Evolutionary conservation across 163 green algal genomes (phyloP).

Genomic region (Scenedesmus sp.): DNA sequence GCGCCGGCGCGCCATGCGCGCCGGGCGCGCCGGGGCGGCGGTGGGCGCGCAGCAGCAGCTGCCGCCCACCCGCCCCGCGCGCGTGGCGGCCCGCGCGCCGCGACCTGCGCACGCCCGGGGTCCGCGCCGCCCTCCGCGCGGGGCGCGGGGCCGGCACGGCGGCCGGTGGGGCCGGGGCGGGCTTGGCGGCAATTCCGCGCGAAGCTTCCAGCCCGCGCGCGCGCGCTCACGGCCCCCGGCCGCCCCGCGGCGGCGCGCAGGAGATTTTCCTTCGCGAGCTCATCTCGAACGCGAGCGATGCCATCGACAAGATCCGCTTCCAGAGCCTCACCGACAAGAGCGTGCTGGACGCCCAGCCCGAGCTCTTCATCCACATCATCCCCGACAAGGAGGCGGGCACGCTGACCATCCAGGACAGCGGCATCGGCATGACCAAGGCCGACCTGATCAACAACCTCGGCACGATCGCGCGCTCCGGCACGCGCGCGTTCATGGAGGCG

Average conservation of each 20-base stretch:
- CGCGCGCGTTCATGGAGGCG: slow-evolving; percentile 98
- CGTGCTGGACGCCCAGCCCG: slow-evolving; percentile 82
- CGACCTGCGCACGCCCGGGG: no score
- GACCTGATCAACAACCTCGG: slow-evolving; percentile 75
- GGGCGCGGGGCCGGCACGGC: no score
- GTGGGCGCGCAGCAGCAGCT: no score
- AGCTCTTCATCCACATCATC: slow-evolving; percentile 97
- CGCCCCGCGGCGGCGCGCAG: slow-evolving; percentile 1
- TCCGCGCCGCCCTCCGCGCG: no score
- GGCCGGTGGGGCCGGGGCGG: no score
- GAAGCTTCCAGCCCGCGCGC: no score
- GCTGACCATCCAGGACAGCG: slow-evolving; percentile 94
- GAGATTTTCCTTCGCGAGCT: slow-evolving; percentile 98
- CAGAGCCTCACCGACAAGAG: slow-evolving; percentile 87
- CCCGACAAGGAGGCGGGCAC: slow-evolving; percentile 91
- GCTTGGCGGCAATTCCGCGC: no score
- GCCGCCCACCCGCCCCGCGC: no score
- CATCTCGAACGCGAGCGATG: slow-evolving; percentile 91
- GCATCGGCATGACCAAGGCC: slow-evolving; percentile 75
- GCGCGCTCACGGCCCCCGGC: no score
- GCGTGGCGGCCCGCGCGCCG: no score
- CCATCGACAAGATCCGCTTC: slow-evolving; percentile 96
- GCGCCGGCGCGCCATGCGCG: no score
- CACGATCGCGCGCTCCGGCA: slow-evolving; percentile 85
- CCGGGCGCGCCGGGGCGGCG: no score